These are phyloP conservation scores for Trametes villosa DNA, from an alignment of 768 basidiomycete genomes.

Conservation along the genomic window DNA sequence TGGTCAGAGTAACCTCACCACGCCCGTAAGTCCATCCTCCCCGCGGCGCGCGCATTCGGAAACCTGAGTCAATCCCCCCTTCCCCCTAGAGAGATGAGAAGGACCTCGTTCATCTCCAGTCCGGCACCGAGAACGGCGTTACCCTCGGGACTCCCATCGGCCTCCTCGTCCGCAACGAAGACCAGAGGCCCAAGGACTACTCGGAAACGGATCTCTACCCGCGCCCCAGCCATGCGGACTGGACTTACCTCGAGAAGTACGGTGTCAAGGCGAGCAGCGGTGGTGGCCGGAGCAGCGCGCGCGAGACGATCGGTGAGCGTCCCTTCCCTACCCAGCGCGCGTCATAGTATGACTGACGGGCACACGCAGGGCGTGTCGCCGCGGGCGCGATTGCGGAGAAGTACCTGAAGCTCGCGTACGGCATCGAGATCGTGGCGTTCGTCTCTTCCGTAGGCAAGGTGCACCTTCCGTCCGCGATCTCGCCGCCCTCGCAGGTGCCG, in stretches of 20 bases:
- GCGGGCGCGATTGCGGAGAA: slow-evolving; percentile 98
- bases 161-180: slow-evolving; percentile 96
- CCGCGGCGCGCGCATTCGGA: neutral
- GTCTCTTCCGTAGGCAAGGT: slow-evolving; percentile 96
- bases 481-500: slow-evolving; percentile 44
- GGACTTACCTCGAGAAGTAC: slow-evolving; percentile 97
- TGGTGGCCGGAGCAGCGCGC: slow-evolving; percentile 91
- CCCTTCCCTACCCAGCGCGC: neutral
- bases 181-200: slow-evolving; percentile 98
- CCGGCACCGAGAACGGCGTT: slow-evolving; percentile 90
- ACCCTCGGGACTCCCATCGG: slow-evolving; percentile 98
- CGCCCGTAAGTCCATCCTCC: slow-evolving; percentile 66
- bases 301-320: slow-evolving; percentile 94
- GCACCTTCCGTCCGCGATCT: slow-evolving; percentile 63
- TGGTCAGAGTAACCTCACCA: slow-evolving; percentile 95
- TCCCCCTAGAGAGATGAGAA: slow-evolving; percentile 79
- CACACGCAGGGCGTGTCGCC: slow-evolving; percentile 79
- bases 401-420: slow-evolving; percentile 85
- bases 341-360: neutral
- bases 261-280: slow-evolving; percentile 97
- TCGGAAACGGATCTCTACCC: slow-evolving; percentile 98
- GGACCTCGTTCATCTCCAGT: slow-evolving; percentile 91
- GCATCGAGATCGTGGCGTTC: slow-evolving; percentile 95
- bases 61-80: too few relatives aligned
- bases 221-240: slow-evolving; percentile 96